Evolutionary conservation across 148 eudicot genomes (phyloP).

Genomic region (Polygonum maritimum): DNA sequence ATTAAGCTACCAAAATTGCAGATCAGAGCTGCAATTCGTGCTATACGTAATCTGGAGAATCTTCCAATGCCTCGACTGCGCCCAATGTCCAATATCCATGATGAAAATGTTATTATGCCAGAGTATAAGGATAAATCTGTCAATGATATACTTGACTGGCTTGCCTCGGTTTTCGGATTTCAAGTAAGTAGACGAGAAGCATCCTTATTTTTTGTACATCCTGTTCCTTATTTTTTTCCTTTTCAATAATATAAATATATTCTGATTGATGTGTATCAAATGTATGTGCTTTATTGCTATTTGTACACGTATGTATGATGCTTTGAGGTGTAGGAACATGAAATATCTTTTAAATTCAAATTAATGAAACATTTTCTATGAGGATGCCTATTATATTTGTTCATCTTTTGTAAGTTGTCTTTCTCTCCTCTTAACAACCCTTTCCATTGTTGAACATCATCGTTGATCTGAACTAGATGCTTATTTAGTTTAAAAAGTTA

Average conservation of each 20-base stretch:
- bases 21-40: slow-evolving; percentile 82
- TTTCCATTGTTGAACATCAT: neutral
- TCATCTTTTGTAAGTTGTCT: neutral
- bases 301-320: neutral
- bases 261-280: neutral
- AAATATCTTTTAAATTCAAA: neutral
- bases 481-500: neutral
- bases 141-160: slow-evolving; percentile 85
- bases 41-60: slow-evolving; percentile 54
- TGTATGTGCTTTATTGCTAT: neutral
- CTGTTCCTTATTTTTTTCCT: neutral
- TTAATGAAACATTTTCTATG: neutral
- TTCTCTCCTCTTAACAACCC: neutral
- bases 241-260: neutral
- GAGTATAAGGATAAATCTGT: slow-evolving; percentile 51
- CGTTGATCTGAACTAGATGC: neutral
- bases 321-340: neutral
- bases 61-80: slow-evolving; percentile 55
- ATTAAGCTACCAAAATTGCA: slow-evolving; percentile 14
- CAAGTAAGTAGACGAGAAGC: slow-evolving; percentile 42
- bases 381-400: neutral
- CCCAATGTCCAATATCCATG: slow-evolving; percentile 15
- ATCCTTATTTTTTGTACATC: neutral
- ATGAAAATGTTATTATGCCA: slow-evolving; percentile 36
- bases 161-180: slow-evolving; percentile 75